A percentile compares a stretch with the other conserved stretches of the same genome.
phyloP scores from a whole-genome alignment of 2,329 filamentous ascomycete species.

The Gnomoniopsis smithogilvyi region DNA sequence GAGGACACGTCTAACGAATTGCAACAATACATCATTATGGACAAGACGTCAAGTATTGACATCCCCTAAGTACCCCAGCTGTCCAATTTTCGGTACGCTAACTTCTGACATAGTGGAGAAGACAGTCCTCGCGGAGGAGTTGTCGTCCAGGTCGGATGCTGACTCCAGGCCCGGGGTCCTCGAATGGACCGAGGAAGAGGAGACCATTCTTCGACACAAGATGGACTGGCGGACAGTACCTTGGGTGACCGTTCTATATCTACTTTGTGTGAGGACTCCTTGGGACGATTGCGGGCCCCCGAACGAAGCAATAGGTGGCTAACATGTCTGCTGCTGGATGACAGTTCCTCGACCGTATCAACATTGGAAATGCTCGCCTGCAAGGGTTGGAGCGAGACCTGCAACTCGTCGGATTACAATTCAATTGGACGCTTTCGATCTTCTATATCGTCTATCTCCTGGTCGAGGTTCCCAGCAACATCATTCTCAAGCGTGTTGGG shows the following conservation, averaged over 20 bases:
- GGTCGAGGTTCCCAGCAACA: conserved; percentile 54
- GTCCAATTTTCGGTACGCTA: background rate
- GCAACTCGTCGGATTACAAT: conserved; percentile 43
- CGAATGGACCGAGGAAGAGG: conserved; percentile 49
- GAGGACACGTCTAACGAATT: too few relatives aligned
- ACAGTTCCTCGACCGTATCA: conserved; percentile 30
- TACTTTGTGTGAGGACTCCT: conserved; percentile 46
- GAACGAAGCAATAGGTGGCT: background rate
- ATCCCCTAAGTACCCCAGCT: too few relatives aligned
- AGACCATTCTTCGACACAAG: conserved; percentile 45
- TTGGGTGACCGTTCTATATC: conserved; percentile 49
- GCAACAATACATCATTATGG: background rate
- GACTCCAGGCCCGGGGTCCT: conserved; percentile 25
- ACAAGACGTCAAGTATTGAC: background rate
- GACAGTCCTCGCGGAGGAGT: background rate
- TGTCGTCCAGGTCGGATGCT: conserved; percentile 12
- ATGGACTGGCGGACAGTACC: conserved; percentile 51
- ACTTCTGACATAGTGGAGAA: background rate
- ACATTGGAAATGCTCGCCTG: conserved; percentile 54
- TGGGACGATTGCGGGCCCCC: background rate
- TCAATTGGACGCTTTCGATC: conserved; percentile 56
- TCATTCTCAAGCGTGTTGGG: conserved; percentile 51
- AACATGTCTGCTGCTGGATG: conserved; percentile 5
- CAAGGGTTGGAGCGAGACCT: conserved; percentile 50
- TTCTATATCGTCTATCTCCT: conserved; percentile 57